A percentile compares a stretch with the other conserved stretches of the same genome.
Evolutionary conservation across 75 land plant genomes (phyloP).

Genomic region (Adiantum capillusveneris): DNA sequence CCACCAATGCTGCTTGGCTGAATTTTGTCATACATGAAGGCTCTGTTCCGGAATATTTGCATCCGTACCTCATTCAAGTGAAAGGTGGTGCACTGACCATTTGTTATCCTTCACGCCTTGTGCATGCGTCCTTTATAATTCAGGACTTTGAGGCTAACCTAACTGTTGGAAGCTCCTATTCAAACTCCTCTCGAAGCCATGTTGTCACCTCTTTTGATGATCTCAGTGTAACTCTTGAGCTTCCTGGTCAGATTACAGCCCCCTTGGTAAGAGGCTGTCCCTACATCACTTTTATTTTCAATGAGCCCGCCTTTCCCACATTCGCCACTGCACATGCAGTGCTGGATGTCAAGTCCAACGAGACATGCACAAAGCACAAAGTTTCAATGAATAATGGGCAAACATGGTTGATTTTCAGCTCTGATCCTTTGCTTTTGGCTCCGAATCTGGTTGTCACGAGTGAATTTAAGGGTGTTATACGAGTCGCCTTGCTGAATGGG

Average conservation of each 20-base stretch:
- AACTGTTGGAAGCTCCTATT: constrained; percentile 5
- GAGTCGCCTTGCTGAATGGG: constrained; percentile 37
- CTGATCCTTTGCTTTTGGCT: not conserved
- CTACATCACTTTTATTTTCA: constrained; percentile 21
- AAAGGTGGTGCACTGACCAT: constrained; percentile 13
- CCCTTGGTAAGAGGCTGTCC: constrained; percentile 34
- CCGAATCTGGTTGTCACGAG: not conserved
- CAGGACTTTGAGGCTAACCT: constrained; percentile 23
- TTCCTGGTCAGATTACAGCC: constrained; percentile 37
- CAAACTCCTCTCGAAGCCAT: not conserved
- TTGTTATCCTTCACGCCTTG: constrained; percentile 24
- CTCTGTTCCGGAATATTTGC: constrained; percentile 28
- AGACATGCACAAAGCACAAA: constrained; percentile 23
- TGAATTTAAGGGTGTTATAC: constrained; percentile 53
- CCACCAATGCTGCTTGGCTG: constrained; percentile 29
- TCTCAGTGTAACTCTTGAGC: constrained; percentile 49
- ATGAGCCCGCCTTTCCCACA: constrained; percentile 2
- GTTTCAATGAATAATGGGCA: constrained; percentile 29
- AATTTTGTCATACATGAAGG: constrained; percentile 27
- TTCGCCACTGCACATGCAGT: constrained; percentile 19
- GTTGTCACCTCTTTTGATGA: constrained; percentile 25
- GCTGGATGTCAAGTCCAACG: constrained; percentile 9
- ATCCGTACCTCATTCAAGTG: constrained; percentile 28
- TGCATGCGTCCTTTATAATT: constrained; percentile 1
- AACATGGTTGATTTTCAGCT: constrained; percentile 24